Evolutionary conservation across 202 grass and related monocot species (phyloP).

Genomic region (Cymbopogon flexuosus): DNA sequence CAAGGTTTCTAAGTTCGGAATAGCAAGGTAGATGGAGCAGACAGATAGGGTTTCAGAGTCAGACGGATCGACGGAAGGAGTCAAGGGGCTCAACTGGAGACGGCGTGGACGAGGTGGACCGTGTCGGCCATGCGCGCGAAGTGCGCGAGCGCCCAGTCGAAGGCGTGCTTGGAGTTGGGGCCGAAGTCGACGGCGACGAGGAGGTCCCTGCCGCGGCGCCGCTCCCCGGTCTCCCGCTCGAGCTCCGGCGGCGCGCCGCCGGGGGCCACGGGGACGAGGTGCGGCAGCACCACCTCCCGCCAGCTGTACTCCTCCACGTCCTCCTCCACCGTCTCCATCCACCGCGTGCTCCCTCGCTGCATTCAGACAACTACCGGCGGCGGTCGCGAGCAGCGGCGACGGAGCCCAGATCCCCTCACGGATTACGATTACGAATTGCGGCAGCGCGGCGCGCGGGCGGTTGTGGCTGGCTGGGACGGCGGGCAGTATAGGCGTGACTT

Average conservation of each 20-base stretch:
- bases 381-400: background rate
- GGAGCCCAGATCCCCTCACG: background rate
- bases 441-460: too few relatives aligned
- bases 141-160: slow-evolving; percentile 79
- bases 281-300: slow-evolving; percentile 75
- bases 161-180: slow-evolving; percentile 80
- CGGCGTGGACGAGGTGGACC: slow-evolving; percentile 74
- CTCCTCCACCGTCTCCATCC: slow-evolving; percentile 69
- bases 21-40: background rate
- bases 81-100: slow-evolving; percentile 49
- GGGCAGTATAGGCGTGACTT: too few relatives aligned
- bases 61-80: background rate
- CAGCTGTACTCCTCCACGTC: slow-evolving; percentile 77
- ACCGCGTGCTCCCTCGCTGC: background rate
- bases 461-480: too few relatives aligned
- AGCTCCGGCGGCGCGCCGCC: slow-evolving; percentile 52
- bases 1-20: background rate
- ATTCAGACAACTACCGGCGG: background rate
- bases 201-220: slow-evolving; percentile 66
- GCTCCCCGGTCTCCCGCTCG: slow-evolving; percentile 77
- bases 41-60: background rate
- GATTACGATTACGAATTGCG: too few relatives aligned
- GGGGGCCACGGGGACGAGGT: slow-evolving; percentile 55
- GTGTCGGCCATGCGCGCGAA: slow-evolving; percentile 80
- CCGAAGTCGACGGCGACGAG: slow-evolving; percentile 85